Percentiles rank a stretch among this genome's conserved stretches.
Evolutionary conservation across 108 stramenopile species (phyloP).

Genomic region (Mediolabrus comicus): DNA sequence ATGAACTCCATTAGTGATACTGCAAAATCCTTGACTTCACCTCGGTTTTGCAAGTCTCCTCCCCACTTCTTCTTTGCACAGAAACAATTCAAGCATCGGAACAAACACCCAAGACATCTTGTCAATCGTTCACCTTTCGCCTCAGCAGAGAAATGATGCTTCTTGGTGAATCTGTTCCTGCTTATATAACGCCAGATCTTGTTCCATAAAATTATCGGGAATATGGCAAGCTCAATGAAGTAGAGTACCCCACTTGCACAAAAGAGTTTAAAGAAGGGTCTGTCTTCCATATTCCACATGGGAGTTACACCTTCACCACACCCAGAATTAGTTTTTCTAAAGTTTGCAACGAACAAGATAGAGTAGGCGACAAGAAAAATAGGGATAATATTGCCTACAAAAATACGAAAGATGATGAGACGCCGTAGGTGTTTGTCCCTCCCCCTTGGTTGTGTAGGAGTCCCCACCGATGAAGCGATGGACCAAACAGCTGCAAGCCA

Average conservation of each 20-base stretch:
- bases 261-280: too few relatives aligned
- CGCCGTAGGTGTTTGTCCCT: background rate
- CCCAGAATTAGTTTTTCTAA: background rate
- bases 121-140: background rate
- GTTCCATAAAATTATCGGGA: too few relatives aligned
- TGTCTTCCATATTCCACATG: too few relatives aligned
- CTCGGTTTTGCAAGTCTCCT: slow-evolving; percentile 3
- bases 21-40: slow-evolving; percentile 13
- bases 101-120: slow-evolving; percentile 8
- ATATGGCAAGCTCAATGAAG: background rate
- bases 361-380: background rate
- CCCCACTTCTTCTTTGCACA: slow-evolving; percentile 7
- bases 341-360: background rate
- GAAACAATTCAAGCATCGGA: slow-evolving; percentile 5
- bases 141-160: too few relatives aligned
- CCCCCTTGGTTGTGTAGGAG: background rate
- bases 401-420: background rate
- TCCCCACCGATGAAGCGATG: background rate
- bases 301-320: background rate
- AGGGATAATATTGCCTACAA: background rate
- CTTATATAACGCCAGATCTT: too few relatives aligned
- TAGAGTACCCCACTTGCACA: background rate
- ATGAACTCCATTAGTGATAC: slow-evolving; percentile 17
- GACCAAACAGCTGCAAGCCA: background rate
- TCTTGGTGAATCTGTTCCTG: too few relatives aligned